Percentiles rank a stretch among this genome's conserved stretches.
phyloP scores from a whole-genome alignment of 768 basidiomycete genomes.

The Suillus clintonianus region DNA sequence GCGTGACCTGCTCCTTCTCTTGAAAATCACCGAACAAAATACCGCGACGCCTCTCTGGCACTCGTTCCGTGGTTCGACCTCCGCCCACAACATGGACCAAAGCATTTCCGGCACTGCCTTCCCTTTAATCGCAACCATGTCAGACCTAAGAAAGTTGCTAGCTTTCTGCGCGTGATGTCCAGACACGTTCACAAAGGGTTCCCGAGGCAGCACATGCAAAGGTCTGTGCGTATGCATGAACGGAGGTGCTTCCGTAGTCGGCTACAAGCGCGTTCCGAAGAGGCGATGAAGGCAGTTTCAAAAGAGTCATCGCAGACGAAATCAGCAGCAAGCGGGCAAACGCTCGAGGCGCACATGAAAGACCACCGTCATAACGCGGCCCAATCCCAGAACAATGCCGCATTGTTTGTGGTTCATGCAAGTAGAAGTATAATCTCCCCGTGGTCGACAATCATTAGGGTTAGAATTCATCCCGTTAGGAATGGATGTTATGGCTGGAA shows the following conservation, averaged over 20 bases:
- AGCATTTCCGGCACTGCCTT: slow-evolving; percentile 53
- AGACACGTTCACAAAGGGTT: slow-evolving; percentile 36
- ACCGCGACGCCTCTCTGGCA: slow-evolving; percentile 56
- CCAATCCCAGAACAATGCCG: slow-evolving; percentile 19
- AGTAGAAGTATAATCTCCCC: slow-evolving; percentile 28
- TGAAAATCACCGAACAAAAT: slow-evolving; percentile 20
- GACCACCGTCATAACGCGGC: slow-evolving; percentile 9
- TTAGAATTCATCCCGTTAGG: slow-evolving; percentile 56
- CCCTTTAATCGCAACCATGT: slow-evolving; percentile 32
- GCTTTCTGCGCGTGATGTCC: slow-evolving; percentile 27
- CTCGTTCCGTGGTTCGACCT: slow-evolving; percentile 11
- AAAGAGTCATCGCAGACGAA: slow-evolving; percentile 41
- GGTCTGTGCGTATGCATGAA: slow-evolving; percentile 42
- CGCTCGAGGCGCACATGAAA: slow-evolving; percentile 13
- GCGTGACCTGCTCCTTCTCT: slow-evolving; percentile 43
- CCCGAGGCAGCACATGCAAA: slow-evolving; percentile 55
- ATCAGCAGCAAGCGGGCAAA: slow-evolving; percentile 18
- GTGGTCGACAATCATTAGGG: slow-evolving; percentile 51
- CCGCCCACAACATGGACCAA: slow-evolving; percentile 31
- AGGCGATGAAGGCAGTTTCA: slow-evolving; percentile 39
- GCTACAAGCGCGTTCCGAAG: slow-evolving; percentile 52
- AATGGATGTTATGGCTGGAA: slow-evolving; percentile 57
- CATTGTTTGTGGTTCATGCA: slow-evolving; percentile 22
- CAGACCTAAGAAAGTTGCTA: slow-evolving; percentile 25
- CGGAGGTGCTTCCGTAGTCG: slow-evolving; percentile 18